These are phyloP conservation scores for Mucuna pruriens DNA, from an alignment of 306 rosid species.

Conservation along the genomic window DNA sequence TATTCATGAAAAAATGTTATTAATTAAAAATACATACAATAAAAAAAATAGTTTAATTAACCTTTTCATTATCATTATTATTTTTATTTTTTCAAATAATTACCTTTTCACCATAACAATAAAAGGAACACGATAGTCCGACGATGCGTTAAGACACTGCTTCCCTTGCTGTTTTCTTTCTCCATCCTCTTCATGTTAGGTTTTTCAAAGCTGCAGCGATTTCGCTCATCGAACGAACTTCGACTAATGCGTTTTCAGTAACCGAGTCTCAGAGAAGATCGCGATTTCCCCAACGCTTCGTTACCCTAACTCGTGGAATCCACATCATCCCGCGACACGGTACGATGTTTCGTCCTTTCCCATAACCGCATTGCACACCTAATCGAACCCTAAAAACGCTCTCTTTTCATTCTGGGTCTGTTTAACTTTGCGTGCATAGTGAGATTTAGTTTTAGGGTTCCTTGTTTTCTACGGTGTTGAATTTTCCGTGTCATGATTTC, in stretches of 20 bases:
- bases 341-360: conserved; percentile 25
- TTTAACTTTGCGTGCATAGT: not conserved
- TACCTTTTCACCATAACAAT: too few species aligned
- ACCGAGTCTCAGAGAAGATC: not conserved
- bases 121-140: not conserved
- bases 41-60: not conserved
- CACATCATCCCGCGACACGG: conserved; percentile 11
- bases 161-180: conserved; percentile 8
- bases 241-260: not conserved
- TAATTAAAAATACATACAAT: not conserved
- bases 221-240: not conserved
- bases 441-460: conserved; percentile 5
- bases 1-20: not conserved
- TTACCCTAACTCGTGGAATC: not conserved
- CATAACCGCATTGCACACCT: not conserved
- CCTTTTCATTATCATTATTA: too few species aligned
- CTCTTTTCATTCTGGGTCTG: conserved; percentile 22
- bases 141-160: conserved; percentile 19
- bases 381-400: not conserved
- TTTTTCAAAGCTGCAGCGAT: conserved; percentile 21
- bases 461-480: not conserved
- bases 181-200: conserved; percentile 2
- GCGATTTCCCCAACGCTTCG: not conserved
- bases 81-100: too few species aligned
- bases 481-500: not conserved